These are phyloP conservation scores for Fusarium globosum DNA, from an alignment of 2,329 filamentous ascomycete species.

Conservation along the genomic window DNA sequence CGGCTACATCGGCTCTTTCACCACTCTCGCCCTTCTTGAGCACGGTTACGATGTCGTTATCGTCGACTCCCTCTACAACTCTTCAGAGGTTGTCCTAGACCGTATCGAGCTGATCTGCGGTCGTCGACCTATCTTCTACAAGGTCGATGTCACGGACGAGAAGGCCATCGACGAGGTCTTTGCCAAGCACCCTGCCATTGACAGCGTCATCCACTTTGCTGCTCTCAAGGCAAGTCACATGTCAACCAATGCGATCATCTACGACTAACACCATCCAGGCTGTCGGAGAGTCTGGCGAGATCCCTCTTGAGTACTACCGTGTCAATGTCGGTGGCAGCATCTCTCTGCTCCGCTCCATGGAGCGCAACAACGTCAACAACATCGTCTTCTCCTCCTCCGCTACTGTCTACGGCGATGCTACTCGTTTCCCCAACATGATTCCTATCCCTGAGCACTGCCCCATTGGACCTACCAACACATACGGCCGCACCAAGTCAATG, in stretches of 20 bases:
- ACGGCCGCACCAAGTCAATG: conserved; percentile 94
- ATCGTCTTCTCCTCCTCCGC: conserved; percentile 99
- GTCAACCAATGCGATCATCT: neutral
- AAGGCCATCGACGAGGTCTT: conserved; percentile 87
- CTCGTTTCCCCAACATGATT: conserved; percentile 96
- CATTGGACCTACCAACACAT: conserved; percentile 95
- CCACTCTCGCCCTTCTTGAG: conserved; percentile 88
- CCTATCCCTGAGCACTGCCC: conserved; percentile 98
- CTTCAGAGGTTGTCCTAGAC: conserved; percentile 88
- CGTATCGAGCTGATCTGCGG: conserved; percentile 95
- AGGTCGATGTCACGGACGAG: conserved; percentile 90
- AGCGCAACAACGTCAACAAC: conserved; percentile 89
- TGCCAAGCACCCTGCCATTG: conserved; percentile 87
- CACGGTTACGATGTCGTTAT: conserved; percentile 97
- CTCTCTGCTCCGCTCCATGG: conserved; percentile 86
- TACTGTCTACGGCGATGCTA: conserved; percentile 98
- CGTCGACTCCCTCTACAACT: conserved; percentile 97
- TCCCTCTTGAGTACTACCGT: conserved; percentile 96
- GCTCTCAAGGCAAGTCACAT: conserved; percentile 81
- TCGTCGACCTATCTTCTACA: conserved; percentile 85
- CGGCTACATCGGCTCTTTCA: conserved; percentile 99
- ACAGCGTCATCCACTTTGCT: conserved; percentile 99
- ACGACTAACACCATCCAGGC: conserved; percentile 66
- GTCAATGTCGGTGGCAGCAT: conserved; percentile 97
- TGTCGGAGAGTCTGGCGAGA: conserved; percentile 93